Evolutionary conservation across 208 protist genomes (phyloP).

Genomic region (Wallacemonas sp.): DNA sequence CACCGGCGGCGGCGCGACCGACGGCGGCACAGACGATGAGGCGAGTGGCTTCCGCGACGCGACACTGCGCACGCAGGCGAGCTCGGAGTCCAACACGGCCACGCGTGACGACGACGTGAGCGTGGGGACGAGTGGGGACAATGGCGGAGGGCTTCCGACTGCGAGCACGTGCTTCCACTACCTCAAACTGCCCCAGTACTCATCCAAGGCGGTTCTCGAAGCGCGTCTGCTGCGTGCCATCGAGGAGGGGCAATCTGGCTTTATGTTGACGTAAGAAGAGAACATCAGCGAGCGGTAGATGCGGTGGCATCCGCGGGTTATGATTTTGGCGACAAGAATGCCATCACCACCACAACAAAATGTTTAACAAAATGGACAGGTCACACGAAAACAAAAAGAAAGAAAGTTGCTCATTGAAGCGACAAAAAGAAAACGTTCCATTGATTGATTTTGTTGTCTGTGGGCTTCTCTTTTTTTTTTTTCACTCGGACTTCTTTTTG

Average conservation of each 20-base stretch:
- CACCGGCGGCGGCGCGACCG: neutral
- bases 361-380: too few species aligned
- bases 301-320: neutral
- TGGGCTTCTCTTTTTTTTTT: constrained; percentile 19
- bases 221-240: constrained; percentile 68
- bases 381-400: too few species aligned
- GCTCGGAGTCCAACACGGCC: constrained; percentile 6
- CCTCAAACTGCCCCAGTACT: constrained; percentile 95
- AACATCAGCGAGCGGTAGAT: neutral
- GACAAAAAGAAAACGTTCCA: too few species aligned
- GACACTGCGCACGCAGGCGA: too few species aligned
- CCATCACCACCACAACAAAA: too few species aligned
- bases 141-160: constrained; percentile 74
- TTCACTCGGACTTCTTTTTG: constrained; percentile 12
- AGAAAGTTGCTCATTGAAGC: too few species aligned
- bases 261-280: constrained; percentile 73
- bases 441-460: too few species aligned
- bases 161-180: constrained; percentile 97
- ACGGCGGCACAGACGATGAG: constrained; percentile 1
- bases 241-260: constrained; percentile 67
- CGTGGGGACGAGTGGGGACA: neutral
- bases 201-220: constrained; percentile 63
- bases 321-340: neutral
- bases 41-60: too few species aligned
- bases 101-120: neutral